These are phyloP conservation scores for Vanilla planifolia DNA, from an alignment of 106 monocot genomes.

Conservation along the genomic window DNA sequence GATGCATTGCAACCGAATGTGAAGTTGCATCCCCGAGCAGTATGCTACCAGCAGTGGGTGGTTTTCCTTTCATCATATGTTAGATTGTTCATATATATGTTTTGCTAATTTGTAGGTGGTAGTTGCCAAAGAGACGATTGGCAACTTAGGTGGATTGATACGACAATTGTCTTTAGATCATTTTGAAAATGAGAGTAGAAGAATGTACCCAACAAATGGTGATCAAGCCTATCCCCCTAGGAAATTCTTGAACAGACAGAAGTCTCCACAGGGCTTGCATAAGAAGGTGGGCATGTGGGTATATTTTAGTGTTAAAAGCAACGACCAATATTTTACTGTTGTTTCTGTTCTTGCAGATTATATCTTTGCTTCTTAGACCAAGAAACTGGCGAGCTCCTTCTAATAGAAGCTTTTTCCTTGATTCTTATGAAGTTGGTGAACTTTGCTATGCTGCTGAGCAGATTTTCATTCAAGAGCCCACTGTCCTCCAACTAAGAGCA, in stretches of 20 bases:
- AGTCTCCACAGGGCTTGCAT: slow-evolving; percentile 79
- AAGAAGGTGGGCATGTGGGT: slow-evolving; percentile 50
- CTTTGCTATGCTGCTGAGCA: slow-evolving; percentile 98
- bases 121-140: slow-evolving; percentile 91
- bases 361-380: slow-evolving; percentile 75
- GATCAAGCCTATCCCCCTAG: slow-evolving; percentile 51
- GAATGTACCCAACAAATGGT: slow-evolving; percentile 84
- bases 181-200: slow-evolving; percentile 99
- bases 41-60: slow-evolving; percentile 22
- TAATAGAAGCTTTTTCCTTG: slow-evolving; percentile 82
- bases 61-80: not conserved
- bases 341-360: slow-evolving; percentile 53
- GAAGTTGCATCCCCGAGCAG: slow-evolving; percentile 87
- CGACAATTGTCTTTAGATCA: slow-evolving; percentile 94
- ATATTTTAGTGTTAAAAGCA: slow-evolving; percentile 6
- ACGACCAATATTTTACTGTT: not conserved
- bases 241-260: slow-evolving; percentile 74
- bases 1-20: slow-evolving; percentile 64
- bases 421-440: slow-evolving; percentile 94
- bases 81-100: not conserved
- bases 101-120: slow-evolving; percentile 63
- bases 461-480: slow-evolving; percentile 91
- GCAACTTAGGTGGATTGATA: slow-evolving; percentile 77
- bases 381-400: slow-evolving; percentile 86
- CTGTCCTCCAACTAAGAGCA: slow-evolving; percentile 89